phyloP scores from a whole-genome alignment of 208 protist genomes.

The Paratrypanosoma confusum region DNA sequence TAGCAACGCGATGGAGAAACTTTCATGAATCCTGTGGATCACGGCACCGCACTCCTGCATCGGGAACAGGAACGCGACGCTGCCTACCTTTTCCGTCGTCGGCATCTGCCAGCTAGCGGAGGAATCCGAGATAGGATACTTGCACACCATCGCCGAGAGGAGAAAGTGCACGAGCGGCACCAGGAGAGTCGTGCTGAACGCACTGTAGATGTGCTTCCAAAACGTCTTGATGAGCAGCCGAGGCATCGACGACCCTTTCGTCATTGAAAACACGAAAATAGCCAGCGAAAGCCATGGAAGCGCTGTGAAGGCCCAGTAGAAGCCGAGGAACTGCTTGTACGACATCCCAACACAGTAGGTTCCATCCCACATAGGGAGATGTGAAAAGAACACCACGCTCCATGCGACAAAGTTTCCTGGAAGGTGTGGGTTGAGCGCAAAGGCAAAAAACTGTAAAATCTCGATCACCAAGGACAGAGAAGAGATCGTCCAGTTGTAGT shows the following conservation, averaged over 20 bases:
- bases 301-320: slow-evolving; percentile 5
- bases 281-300: neutral
- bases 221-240: neutral
- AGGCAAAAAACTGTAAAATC: slow-evolving; percentile 5
- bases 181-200: slow-evolving; percentile 6
- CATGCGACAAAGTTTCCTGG: slow-evolving; percentile 3
- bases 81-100: neutral
- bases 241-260: neutral
- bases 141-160: slow-evolving; percentile 7
- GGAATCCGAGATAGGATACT: too few species aligned
- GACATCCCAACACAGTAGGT: neutral
- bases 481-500: slow-evolving; percentile 2
- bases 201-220: slow-evolving; percentile 5
- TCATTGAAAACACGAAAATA: neutral
- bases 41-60: slow-evolving; percentile 2
- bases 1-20: slow-evolving; percentile 5
- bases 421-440: slow-evolving; percentile 12
- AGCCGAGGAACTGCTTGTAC: slow-evolving; percentile 1
- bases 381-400: slow-evolving; percentile 7
- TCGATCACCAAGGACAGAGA: slow-evolving; percentile 3
- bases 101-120: too few species aligned
- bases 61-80: slow-evolving; percentile 8
- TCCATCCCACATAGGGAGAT: slow-evolving; percentile 8
- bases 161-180: slow-evolving; percentile 12
- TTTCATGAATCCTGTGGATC: neutral